Conservation (phyloP, 805 yeast species). For the Barnettozyma botsteinii region DNA sequence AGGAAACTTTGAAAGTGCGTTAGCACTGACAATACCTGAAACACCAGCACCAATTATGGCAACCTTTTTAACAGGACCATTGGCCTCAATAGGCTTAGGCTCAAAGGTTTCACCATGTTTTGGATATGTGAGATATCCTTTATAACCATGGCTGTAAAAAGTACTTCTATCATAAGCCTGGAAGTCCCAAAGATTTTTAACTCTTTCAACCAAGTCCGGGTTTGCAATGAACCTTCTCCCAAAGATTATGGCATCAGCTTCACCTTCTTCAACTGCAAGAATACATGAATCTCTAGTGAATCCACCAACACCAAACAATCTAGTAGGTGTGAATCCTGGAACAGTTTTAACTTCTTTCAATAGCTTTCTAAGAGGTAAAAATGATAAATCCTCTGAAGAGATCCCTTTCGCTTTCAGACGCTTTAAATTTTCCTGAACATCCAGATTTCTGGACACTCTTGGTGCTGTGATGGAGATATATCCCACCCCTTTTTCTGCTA, state of each 20-base stretch:
- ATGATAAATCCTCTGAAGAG: not conserved
- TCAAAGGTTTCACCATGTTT: not conserved
- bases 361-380: not conserved
- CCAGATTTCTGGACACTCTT: slow-evolving; percentile 24
- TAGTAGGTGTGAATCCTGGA: slow-evolving; percentile 27
- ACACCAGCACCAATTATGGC: not conserved
- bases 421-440: slow-evolving; percentile 19
- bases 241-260: slow-evolving; percentile 30
- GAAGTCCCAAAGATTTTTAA: slow-evolving; percentile 32
- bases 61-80: not conserved
- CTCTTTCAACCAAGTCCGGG: slow-evolving; percentile 38
- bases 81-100: not conserved
- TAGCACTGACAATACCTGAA: not conserved
- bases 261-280: not conserved
- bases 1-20: not conserved
- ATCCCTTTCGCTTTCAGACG: slow-evolving; percentile 27
- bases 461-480: not conserved
- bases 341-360: not conserved
- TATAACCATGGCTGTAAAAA: not conserved
- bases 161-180: slow-evolving; percentile 25
- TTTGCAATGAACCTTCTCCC: slow-evolving; percentile 37
- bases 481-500: not conserved
- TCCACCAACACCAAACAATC: slow-evolving; percentile 24
- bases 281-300: slow-evolving; percentile 6
- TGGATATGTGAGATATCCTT: not conserved